These are phyloP conservation scores for Cryptococcus wingfieldii DNA, from an alignment of 1,284 basidiomycete genomes.

Conservation along the genomic window DNA sequence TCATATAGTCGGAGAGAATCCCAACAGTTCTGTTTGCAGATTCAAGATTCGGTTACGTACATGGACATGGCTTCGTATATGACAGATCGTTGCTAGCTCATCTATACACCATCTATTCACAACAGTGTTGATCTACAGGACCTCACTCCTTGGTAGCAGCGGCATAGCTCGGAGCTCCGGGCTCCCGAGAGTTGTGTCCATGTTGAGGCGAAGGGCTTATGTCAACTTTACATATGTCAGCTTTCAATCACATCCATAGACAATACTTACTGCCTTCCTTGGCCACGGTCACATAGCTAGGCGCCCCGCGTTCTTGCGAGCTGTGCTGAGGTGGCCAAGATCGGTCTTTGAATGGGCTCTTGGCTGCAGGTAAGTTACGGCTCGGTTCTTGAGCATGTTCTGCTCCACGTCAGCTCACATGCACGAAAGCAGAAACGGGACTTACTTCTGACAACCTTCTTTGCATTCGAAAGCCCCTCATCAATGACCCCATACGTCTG, in stretches of 20 bases:
- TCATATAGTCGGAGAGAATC: neutral
- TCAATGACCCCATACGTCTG: too few species aligned
- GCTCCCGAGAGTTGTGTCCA: constrained; percentile 2
- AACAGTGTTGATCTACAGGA: too few species aligned
- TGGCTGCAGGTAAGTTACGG: too few species aligned
- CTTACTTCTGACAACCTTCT: constrained; percentile 1
- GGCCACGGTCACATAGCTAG: constrained; percentile 22
- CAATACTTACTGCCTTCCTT: neutral
- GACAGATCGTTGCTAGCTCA: too few species aligned
- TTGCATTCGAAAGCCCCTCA: constrained; percentile 8
- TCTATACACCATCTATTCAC: too few species aligned
- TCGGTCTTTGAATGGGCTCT: too few species aligned
- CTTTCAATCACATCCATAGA: neutral
- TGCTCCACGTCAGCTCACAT: neutral
- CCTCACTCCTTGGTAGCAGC: constrained; percentile 4
- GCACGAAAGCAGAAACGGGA: neutral
- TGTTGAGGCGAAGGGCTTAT: neutral
- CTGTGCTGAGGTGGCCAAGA: neutral
- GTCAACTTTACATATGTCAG: neutral
- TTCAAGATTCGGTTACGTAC: neutral
- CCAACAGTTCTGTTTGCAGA: neutral
- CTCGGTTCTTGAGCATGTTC: neutral
- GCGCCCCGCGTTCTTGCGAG: constrained; percentile 4
- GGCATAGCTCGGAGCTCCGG: constrained; percentile 23
- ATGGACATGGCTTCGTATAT: too few species aligned